Percentiles rank a stretch among this genome's conserved stretches.
Evolutionary conservation across 2,329 filamentous ascomycete species (phyloP).

Genomic region (Apiospora sp.): DNA sequence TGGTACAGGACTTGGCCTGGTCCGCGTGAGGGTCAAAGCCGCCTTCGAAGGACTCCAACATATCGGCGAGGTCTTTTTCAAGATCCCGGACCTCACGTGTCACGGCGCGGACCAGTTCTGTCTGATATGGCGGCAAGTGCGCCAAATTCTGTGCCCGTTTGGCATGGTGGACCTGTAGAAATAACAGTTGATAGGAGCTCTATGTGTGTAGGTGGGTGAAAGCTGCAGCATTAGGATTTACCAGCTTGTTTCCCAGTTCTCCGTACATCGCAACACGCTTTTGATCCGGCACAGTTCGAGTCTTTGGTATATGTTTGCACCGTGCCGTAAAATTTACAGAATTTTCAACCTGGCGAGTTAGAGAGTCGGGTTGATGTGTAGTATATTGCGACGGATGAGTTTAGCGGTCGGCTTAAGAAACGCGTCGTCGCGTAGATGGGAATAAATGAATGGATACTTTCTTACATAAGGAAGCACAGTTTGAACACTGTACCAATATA

Average conservation of each 20-base stretch:
- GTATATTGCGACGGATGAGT: background rate
- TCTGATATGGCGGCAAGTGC: conserved; percentile 89
- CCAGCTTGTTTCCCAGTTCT: conserved; percentile 85
- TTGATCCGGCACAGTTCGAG: background rate
- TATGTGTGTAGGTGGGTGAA: background rate
- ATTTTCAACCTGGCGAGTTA: background rate
- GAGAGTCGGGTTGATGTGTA: background rate
- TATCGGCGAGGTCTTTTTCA: conserved; percentile 81
- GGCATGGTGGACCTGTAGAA: conserved; percentile 83
- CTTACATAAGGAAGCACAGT: background rate
- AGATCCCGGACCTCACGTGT: conserved; percentile 93
- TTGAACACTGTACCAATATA: background rate
- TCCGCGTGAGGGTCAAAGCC: conserved; percentile 86
- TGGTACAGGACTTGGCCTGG: conserved; percentile 83
- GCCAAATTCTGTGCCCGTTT: conserved; percentile 90
- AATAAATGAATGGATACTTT: background rate
- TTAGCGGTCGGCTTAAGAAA: background rate
- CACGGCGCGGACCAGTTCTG: conserved; percentile 86
- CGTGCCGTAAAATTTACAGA: background rate
- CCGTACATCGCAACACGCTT: conserved; percentile 73
- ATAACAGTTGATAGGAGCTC: conserved; percentile 27
- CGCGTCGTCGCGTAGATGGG: conserved; percentile 13
- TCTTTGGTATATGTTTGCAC: background rate
- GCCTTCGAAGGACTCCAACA: conserved; percentile 83
- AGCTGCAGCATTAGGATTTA: conserved; percentile 43